Evolutionary conservation across 2,329 filamentous ascomycete genomes (phyloP).

Genomic region (Malbranchea cinnamomea): DNA sequence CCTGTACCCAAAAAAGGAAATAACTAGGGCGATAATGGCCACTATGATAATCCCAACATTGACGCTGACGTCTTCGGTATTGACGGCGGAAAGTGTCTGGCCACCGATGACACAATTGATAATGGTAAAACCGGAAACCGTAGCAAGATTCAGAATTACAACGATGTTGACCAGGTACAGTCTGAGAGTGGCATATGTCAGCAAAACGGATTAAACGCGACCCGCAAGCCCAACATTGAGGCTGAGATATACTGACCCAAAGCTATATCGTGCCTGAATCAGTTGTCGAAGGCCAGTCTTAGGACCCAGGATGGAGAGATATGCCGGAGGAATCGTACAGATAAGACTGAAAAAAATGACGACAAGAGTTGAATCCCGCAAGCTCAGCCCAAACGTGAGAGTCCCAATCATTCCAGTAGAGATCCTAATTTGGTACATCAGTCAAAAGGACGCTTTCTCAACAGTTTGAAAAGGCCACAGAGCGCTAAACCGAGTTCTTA

Average conservation of each 20-base stretch:
- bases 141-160: constrained; percentile 47
- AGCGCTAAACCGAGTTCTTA: constrained; percentile 24
- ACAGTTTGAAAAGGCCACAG: background rate
- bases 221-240: too few relatives aligned
- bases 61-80: constrained; percentile 33
- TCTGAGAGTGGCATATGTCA: constrained; percentile 3
- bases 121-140: constrained; percentile 46
- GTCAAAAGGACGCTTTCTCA: background rate
- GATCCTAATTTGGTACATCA: constrained; percentile 3
- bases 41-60: constrained; percentile 42
- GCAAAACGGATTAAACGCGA: too few relatives aligned
- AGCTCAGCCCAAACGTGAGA: constrained; percentile 9
- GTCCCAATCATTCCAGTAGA: constrained; percentile 11
- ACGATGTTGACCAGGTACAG: constrained; percentile 36
- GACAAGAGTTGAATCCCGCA: constrained; percentile 9
- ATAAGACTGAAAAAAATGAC: constrained; percentile 18
- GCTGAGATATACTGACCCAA: constrained; percentile 13
- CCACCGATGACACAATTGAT: constrained; percentile 53
- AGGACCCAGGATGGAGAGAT: constrained; percentile 15
- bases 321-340: constrained; percentile 13
- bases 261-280: constrained; percentile 17
- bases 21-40: constrained; percentile 45
- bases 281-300: constrained; percentile 18
- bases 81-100: constrained; percentile 53
- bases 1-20: constrained; percentile 53